phyloP scores from a whole-genome alignment of 2,329 filamentous ascomycete genomes.

The Pseudopyrenochaeta lycopersici region DNA sequence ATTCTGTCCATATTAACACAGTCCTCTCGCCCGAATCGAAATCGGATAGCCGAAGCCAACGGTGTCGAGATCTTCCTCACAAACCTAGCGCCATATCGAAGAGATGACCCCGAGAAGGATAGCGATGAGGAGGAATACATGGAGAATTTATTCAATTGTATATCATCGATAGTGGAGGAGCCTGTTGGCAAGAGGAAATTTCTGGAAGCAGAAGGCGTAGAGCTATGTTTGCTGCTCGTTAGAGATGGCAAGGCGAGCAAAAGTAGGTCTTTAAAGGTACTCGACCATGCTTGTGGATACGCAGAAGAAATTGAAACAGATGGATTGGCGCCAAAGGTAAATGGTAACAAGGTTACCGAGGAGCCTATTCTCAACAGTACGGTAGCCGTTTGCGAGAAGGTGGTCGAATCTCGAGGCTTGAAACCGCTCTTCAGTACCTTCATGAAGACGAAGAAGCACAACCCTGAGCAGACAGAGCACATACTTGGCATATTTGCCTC shows the following conservation, averaged over 20 bases:
- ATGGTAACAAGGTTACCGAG: constrained; percentile 8
- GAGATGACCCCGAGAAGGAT: constrained; percentile 83
- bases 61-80: constrained; percentile 83
- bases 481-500: constrained; percentile 85
- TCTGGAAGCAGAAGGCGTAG: constrained; percentile 87
- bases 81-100: constrained; percentile 83
- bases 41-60: constrained; percentile 70
- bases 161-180: constrained; percentile 83
- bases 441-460: constrained; percentile 84
- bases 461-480: constrained; percentile 75
- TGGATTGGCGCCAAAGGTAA: constrained; percentile 24
- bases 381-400: constrained; percentile 72
- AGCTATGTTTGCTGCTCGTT: constrained; percentile 91
- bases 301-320: constrained; percentile 33
- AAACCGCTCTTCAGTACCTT: constrained; percentile 88
- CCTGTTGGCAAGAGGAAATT: constrained; percentile 80
- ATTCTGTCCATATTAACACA: constrained; percentile 89
- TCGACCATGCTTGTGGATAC: constrained; percentile 82
- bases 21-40: constrained; percentile 72
- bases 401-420: constrained; percentile 85
- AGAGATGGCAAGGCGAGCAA: constrained; percentile 88
- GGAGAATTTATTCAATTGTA: constrained; percentile 88
- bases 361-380: constrained; percentile 47
- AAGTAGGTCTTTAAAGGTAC: constrained; percentile 76
- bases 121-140: constrained; percentile 93